Base-by-base conservation (phyloP, 352 stramenopile genomes). In the Phytophthora citrophthora region DNA sequence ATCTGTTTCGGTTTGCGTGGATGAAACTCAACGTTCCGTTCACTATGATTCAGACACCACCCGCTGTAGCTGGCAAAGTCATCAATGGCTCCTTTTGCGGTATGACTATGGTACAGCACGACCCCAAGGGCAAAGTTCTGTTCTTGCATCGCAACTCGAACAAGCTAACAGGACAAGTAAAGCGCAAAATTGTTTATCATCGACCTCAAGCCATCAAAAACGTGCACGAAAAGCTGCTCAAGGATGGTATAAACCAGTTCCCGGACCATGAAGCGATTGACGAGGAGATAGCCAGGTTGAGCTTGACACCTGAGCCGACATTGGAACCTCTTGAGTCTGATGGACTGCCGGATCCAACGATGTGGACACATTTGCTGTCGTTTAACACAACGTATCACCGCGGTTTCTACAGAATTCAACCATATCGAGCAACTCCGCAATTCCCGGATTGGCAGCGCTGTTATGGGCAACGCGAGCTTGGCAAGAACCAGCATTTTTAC, bases 311-410 rank as follows among this genome's bases (percentile, higher is more conserved):
- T 26, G 38, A n/a, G n/a, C 61, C 61, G 18, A 64, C 66, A 10
- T 15, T 54, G 13, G 45, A 62, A 18, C 34, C 53, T 20, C 45
- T 31, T 3, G 47, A 65, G 8, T 31, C 52, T 0, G 70, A 70
- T 38, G 45, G 58, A 61, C 52, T 72, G 13, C 57, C 64, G 39
- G 72, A 86, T 54, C 76, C 73, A 13, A 54, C 58, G 13, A 76
- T 90, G 54, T 86, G 81, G 70, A 89, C 83, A 2, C 79, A 90
- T 48, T 64, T 89, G 50, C 34, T 84, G 57, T 70, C 76, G 51
- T 79, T 20, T 20, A 81, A 81, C 60, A 67, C 64, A 13, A 80
- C 55, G 24, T 72, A 61, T 0, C 60, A 45, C 16, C 58, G 61
- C 11, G 50, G 24, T 12, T 64, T 83, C 53, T 86, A 84, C 54